phyloP scores from a whole-genome alignment of 2,329 filamentous ascomycete genomes.

The Zasmidium cellare region DNA sequence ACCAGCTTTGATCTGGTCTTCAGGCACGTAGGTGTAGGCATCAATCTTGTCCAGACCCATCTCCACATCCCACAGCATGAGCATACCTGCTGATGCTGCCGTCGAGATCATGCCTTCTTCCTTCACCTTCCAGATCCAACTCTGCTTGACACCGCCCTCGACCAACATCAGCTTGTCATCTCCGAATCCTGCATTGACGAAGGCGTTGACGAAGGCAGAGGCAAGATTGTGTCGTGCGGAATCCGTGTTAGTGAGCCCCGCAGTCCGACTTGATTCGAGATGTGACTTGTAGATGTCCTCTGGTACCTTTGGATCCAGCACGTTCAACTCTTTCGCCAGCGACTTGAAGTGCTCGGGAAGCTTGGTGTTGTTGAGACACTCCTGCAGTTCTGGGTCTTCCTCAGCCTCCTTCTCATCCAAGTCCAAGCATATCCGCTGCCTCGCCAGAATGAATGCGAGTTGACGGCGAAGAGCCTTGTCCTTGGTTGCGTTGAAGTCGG shows the following conservation, averaged over 20 bases:
- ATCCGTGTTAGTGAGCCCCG: constrained; percentile 90
- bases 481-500: constrained; percentile 75
- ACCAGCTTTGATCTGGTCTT: constrained; percentile 85
- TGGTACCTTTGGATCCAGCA: constrained; percentile 91
- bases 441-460: constrained; percentile 86
- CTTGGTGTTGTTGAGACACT: constrained; percentile 84
- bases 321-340: constrained; percentile 92
- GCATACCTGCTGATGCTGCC: constrained; percentile 86
- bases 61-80: constrained; percentile 92
- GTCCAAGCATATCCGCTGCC: constrained; percentile 85
- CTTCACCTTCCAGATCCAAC: constrained; percentile 99
- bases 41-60: constrained; percentile 91
- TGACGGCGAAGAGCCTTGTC: constrained; percentile 88
- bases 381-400: constrained; percentile 73
- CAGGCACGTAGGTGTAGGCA: constrained; percentile 82
- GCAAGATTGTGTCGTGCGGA: constrained; percentile 95
- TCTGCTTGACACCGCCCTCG: constrained; percentile 76
- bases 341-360: constrained; percentile 91
- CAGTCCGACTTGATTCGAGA: constrained; percentile 89
- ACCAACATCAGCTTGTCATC: constrained; percentile 98
- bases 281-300: constrained; percentile 99
- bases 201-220: constrained; percentile 93
- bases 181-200: constrained; percentile 93
- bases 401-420: constrained; percentile 60
- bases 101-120: constrained; percentile 97